phyloP scores from a whole-genome alignment of 176 grass and related monocot genomes.

The Pharus latifolius region DNA sequence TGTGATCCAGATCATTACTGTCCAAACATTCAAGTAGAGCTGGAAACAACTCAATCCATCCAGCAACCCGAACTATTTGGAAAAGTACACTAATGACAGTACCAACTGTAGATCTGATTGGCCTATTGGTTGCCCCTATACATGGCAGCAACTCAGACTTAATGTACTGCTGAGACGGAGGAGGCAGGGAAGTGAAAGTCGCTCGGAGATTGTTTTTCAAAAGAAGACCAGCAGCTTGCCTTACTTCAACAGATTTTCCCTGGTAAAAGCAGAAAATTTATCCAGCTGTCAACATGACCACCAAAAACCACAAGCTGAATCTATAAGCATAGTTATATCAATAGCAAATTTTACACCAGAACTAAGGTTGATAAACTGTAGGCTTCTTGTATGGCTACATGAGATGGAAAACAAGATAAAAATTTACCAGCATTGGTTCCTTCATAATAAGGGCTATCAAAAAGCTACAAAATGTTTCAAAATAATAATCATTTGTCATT shows the following conservation, averaged over 20 bases:
- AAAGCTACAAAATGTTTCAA: no score
- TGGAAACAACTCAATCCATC: constrained; percentile 87
- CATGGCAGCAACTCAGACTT: constrained; percentile 77
- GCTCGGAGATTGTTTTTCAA: constrained; percentile 74
- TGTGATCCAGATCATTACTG: constrained; percentile 81
- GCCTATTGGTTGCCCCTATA: constrained; percentile 66
- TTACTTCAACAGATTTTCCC: constrained; percentile 72
- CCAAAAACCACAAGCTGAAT: background rate
- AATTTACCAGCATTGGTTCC: background rate
- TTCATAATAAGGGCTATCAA: background rate
- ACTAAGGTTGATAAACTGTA: background rate
- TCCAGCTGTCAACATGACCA: background rate
- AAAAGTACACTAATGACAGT: constrained; percentile 89
- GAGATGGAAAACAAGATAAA: background rate
- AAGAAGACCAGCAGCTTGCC: constrained; percentile 87
- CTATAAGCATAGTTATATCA: background rate
- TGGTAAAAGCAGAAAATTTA: constrained; percentile 29
- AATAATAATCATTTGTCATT: background rate
- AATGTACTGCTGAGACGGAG: constrained; percentile 58
- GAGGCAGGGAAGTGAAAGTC: constrained; percentile 56
- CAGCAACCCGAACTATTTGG: constrained; percentile 63
- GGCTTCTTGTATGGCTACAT: background rate
- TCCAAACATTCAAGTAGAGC: constrained; percentile 76
- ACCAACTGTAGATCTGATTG: constrained; percentile 86
- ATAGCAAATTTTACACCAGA: background rate